phyloP scores from a whole-genome alignment of 345 rosid genomes.

The Brassica napus region DNA sequence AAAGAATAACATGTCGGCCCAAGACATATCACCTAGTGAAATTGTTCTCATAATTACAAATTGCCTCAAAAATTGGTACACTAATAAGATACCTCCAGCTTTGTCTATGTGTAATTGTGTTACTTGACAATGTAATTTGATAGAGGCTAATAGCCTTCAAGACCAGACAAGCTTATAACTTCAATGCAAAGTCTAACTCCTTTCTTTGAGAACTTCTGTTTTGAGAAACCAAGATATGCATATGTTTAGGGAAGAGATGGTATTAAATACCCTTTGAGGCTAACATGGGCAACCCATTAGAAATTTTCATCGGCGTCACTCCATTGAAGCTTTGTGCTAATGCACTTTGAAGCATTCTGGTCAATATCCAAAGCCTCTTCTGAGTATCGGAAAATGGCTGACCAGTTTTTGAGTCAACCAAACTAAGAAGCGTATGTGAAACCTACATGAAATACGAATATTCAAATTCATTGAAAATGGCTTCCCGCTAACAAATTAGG shows the following conservation, averaged over 20 bases:
- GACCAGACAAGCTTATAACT: constrained; percentile 13
- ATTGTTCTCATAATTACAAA: not conserved
- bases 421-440: constrained; percentile 93
- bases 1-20: constrained; percentile 1
- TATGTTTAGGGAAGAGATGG: constrained; percentile 24
- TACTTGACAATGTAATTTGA: not conserved
- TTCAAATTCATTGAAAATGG: constrained; percentile 32
- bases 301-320: constrained; percentile 56
- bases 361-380: constrained; percentile 61
- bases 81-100: constrained; percentile 18
- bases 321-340: constrained; percentile 69
- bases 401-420: constrained; percentile 74
- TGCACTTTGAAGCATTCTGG: constrained; percentile 89
- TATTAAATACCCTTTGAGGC: constrained; percentile 49
- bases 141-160: not conserved
- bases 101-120: constrained; percentile 3
- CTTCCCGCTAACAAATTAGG: constrained; percentile 19
- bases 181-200: not conserved
- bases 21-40: constrained; percentile 19
- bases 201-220: not conserved
- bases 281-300: constrained; percentile 43
- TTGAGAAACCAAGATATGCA: not conserved
- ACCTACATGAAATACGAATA: constrained; percentile 55
- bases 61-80: constrained; percentile 1
- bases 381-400: constrained; percentile 64